phyloP scores from a whole-genome alignment of 306 rosid species.

The Sesbania bispinosa region DNA sequence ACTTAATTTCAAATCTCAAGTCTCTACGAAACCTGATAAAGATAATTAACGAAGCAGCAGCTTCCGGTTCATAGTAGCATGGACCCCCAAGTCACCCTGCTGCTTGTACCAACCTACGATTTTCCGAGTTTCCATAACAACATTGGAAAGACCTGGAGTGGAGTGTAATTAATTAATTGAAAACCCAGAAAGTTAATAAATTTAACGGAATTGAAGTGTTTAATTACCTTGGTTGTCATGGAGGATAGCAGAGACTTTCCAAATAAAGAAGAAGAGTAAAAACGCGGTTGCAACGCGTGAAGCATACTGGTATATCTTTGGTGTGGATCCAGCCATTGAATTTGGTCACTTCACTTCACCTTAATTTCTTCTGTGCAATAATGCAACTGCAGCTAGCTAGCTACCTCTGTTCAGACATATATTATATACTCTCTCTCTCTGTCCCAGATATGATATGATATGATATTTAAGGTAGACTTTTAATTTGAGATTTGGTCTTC shows the following conservation, averaged over 20 bases:
- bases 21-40: no score
- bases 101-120: slow-evolving; percentile 41
- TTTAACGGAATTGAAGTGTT: neutral
- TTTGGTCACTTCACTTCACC: neutral
- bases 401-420: no score
- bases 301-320: neutral
- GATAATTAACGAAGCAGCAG: no score
- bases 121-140: slow-evolving; percentile 67
- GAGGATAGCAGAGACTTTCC: neutral
- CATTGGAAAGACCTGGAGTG: slow-evolving; percentile 52
- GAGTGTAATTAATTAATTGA: no score
- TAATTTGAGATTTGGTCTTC: no score
- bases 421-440: no score
- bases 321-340: neutral
- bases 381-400: no score
- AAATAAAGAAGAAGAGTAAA: neutral
- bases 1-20: no score
- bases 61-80: neutral
- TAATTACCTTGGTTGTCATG: neutral
- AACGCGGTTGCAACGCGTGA: neutral
- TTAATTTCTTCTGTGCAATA: no score
- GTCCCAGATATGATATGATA: no score
- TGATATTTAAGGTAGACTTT: no score
- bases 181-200: neutral
- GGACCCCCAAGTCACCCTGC: neutral